Conservation (phyloP, 805 yeast genomes). For the Wickerhamiella sorbophila region DNA sequence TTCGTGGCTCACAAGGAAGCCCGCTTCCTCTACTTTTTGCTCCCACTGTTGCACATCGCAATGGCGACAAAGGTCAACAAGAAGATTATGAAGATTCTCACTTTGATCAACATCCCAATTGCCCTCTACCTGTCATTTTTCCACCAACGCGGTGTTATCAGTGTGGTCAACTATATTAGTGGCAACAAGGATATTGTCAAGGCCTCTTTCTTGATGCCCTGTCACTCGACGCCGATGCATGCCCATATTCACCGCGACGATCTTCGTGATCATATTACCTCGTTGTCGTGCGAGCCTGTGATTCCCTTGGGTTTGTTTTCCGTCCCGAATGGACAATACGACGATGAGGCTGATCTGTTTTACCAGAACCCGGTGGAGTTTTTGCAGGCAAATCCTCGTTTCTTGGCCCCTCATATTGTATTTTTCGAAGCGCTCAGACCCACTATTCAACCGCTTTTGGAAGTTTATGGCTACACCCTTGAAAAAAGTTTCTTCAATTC, state of each 20-base stretch:
- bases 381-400: constrained; percentile 34
- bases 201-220: constrained; percentile 80
- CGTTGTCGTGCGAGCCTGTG: constrained; percentile 83
- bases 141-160: constrained; percentile 80
- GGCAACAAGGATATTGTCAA: constrained; percentile 29
- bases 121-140: constrained; percentile 43
- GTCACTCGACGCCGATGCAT: constrained; percentile 96
- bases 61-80: constrained; percentile 26
- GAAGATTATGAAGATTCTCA: constrained; percentile 12
- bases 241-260: constrained; percentile 50
- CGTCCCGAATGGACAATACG: constrained; percentile 28
- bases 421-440: constrained; percentile 52
- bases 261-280: constrained; percentile 30
- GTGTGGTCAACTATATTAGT: constrained; percentile 43
- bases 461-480: constrained; percentile 21
- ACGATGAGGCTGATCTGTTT: constrained; percentile 79
- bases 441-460: constrained; percentile 29
- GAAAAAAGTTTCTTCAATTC: constrained; percentile 57
- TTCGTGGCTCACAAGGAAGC: constrained; percentile 74
- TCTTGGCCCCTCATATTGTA: constrained; percentile 32
- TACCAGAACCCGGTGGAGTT: constrained; percentile 53
- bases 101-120: constrained; percentile 29
- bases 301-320: constrained; percentile 22
- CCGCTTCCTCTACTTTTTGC: constrained; percentile 72
- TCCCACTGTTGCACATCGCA: constrained; percentile 52